A percentile compares a stretch with the other conserved stretches of the same genome.
Conservation (phyloP, 164 flowering plant species). For the Hamamelis virginiana region DNA sequence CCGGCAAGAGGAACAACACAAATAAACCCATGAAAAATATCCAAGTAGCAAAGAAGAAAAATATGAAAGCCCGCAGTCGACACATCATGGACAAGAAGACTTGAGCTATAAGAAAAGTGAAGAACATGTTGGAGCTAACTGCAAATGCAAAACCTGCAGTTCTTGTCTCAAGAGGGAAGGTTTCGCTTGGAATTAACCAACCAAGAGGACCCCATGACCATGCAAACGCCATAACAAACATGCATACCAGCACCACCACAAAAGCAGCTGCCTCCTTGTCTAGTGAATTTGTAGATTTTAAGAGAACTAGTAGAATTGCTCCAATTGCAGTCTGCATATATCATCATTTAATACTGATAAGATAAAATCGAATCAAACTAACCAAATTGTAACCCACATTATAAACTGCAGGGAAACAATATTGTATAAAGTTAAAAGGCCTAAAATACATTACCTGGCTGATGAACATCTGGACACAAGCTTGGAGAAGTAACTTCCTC, state of each 20-base stretch:
- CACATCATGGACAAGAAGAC: constrained; percentile 75
- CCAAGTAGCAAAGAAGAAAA: constrained; percentile 52
- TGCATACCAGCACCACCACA: constrained; percentile 49
- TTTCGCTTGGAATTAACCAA: constrained; percentile 68
- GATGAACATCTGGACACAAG: constrained; percentile 49
- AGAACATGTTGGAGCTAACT: constrained; percentile 70
- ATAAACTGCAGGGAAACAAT: too few relatives aligned
- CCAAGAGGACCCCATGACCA: constrained; percentile 80
- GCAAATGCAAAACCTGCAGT: constrained; percentile 64
- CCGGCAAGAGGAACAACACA: constrained; percentile 31
- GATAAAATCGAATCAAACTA: too few relatives aligned
- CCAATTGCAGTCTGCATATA: constrained; percentile 33
- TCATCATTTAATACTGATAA: too few relatives aligned
- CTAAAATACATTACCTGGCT: constrained; percentile 37
- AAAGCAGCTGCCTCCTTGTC: constrained; percentile 15
- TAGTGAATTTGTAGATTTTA: constrained; percentile 27
- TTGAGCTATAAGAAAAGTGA: constrained; percentile 75
- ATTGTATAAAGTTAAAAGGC: too few relatives aligned
- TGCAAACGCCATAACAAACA: constrained; percentile 48
- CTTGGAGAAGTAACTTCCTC: constrained; percentile 39
- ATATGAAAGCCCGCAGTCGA: constrained; percentile 48
- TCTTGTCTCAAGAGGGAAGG: constrained; percentile 59
- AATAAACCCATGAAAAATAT: constrained; percentile 36
- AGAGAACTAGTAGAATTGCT: constrained; percentile 21
- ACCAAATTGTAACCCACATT: too few relatives aligned